These are phyloP conservation scores for Vaccinium vitisidaea DNA, from an alignment of 148 eudicot genomes.

Conservation along the genomic window DNA sequence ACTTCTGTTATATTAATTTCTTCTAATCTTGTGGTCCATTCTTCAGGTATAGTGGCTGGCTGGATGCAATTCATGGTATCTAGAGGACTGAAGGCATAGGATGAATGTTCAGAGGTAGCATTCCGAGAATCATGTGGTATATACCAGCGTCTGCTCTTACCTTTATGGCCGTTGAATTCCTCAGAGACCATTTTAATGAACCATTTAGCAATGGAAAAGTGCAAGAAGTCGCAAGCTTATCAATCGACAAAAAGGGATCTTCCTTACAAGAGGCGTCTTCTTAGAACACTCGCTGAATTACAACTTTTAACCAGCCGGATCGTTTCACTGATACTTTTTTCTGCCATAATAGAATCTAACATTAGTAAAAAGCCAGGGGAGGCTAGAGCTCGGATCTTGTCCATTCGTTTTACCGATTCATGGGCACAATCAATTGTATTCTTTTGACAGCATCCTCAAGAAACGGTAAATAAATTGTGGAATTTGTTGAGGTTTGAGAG, in stretches of 20 bases:
- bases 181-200: conserved; percentile 60
- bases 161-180: conserved; percentile 89
- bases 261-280: conserved; percentile 42
- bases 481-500: not conserved
- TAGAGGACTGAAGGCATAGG: conserved; percentile 68
- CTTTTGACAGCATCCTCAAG: not conserved
- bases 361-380: not conserved
- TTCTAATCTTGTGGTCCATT: not conserved
- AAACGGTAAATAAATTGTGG: not conserved
- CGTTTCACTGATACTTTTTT: not conserved
- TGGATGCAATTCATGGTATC: conserved; percentile 59
- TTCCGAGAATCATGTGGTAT: conserved; percentile 84
- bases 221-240: conserved; percentile 45
- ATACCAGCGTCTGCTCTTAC: conserved; percentile 91
- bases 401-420: not conserved
- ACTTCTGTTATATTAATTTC: not conserved
- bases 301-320: not conserved
- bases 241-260: conserved; percentile 54
- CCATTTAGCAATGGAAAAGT: conserved; percentile 16
- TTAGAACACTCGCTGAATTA: not conserved
- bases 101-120: conserved; percentile 76
- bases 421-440: not conserved
- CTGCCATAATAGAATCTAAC: not conserved
- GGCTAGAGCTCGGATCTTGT: not conserved
- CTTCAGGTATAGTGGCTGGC: conserved; percentile 82